Conservation (phyloP, 177 flowering plant genomes). For the Vitis hybrid region DNA sequence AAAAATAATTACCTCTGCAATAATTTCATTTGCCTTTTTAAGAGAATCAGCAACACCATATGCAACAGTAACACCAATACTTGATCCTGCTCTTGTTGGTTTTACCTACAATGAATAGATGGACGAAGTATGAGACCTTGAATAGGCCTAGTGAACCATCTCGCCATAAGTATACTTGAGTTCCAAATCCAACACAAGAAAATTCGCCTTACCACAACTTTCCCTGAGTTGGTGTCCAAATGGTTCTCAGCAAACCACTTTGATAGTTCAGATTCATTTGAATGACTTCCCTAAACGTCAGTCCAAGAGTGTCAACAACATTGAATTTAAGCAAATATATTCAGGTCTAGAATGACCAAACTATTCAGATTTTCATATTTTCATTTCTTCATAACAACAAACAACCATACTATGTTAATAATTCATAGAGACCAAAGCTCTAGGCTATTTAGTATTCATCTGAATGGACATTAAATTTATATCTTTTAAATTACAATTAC, state of each 20-base stretch:
- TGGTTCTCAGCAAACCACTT: constrained; percentile 69
- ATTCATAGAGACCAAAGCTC: too few species aligned
- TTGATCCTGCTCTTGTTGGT: constrained; percentile 88
- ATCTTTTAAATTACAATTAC: too few species aligned
- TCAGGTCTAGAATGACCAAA: not conserved
- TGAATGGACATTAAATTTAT: too few species aligned
- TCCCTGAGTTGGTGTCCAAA: constrained; percentile 54
- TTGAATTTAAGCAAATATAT: not conserved
- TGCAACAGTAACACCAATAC: constrained; percentile 88
- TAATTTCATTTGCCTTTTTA: constrained; percentile 56
- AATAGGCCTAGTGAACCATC: not conserved
- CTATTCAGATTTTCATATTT: not conserved
- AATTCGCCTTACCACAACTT: constrained; percentile 73
- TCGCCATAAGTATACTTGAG: not conserved
- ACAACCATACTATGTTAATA: too few species aligned
- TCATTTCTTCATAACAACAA: too few species aligned
- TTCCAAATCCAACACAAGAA: not conserved
- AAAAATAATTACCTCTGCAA: constrained; percentile 49
- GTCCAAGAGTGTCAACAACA: not conserved
- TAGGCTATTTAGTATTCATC: too few species aligned
- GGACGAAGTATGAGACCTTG: not conserved
- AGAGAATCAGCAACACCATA: constrained; percentile 79
- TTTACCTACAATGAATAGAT: constrained; percentile 55
- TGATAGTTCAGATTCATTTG: constrained; percentile 42
- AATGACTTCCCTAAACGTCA: constrained; percentile 44